Conservation (phyloP, 768 basidiomycete species). For the Neoboletus subvelutipes region DNA sequence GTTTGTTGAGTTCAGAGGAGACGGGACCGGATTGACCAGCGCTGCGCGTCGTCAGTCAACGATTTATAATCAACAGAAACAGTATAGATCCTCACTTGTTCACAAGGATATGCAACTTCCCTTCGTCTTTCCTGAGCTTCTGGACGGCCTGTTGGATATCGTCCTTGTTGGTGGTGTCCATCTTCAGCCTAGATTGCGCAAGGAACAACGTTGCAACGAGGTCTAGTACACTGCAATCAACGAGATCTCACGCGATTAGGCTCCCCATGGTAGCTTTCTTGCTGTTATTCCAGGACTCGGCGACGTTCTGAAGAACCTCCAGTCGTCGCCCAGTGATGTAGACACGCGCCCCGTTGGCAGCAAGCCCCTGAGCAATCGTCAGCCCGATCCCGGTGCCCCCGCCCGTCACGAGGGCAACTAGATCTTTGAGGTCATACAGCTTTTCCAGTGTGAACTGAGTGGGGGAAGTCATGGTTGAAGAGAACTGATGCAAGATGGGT, state of each 20-base stretch:
- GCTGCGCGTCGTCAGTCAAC: constrained; percentile 36
- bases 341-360: constrained; percentile 75
- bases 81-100: constrained; percentile 60
- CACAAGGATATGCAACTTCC: constrained; percentile 73
- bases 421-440: constrained; percentile 55
- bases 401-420: constrained; percentile 50
- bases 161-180: constrained; percentile 71
- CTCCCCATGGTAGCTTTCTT: constrained; percentile 41
- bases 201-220: neutral
- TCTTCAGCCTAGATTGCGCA: constrained; percentile 45
- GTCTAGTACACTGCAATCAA: neutral
- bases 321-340: constrained; percentile 74
- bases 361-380: constrained; percentile 72
- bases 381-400: constrained; percentile 56
- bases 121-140: constrained; percentile 40
- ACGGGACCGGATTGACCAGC: constrained; percentile 73
- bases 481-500: neutral
- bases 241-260: constrained; percentile 55
- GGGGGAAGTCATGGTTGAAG: constrained; percentile 24
- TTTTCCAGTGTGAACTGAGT: constrained; percentile 23
- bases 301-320: constrained; percentile 59
- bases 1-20: constrained; percentile 57
- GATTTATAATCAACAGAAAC: neutral
- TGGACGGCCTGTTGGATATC: constrained; percentile 61
- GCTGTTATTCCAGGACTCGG: constrained; percentile 45